These are phyloP conservation scores for Aphanomyces euteiches DNA, from an alignment of 352 stramenopile genomes.

Conservation along the genomic window DNA sequence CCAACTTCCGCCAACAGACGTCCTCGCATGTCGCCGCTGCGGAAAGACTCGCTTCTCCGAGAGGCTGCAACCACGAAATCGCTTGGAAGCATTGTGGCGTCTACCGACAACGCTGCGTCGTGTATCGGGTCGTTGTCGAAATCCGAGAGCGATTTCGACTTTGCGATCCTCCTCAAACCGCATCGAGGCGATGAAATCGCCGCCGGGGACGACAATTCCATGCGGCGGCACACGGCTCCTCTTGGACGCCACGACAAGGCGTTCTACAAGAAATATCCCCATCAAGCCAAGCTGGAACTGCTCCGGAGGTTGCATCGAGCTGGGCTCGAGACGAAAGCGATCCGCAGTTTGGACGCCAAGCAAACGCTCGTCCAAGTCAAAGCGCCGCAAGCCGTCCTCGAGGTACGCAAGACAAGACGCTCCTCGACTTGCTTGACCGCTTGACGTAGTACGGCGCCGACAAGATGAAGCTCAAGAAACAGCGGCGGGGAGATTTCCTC, in stretches of 20 bases:
- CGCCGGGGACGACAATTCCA: not conserved
- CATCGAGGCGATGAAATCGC: constrained; percentile 54
- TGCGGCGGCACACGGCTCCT: not conserved
- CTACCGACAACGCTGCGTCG: not conserved
- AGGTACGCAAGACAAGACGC: constrained; percentile 31
- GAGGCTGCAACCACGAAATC: not conserved
- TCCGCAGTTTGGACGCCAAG: constrained; percentile 68
- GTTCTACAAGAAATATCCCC: constrained; percentile 32
- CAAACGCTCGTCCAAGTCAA: constrained; percentile 77
- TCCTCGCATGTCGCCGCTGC: too few species aligned
- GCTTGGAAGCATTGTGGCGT: too few species aligned
- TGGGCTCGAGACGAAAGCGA: constrained; percentile 63
- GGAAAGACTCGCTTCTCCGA: not conserved
- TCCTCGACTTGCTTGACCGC: too few species aligned
- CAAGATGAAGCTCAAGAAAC: constrained; percentile 60
- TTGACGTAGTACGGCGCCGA: constrained; percentile 46
- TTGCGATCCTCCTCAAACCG: constrained; percentile 77
- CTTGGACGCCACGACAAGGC: constrained; percentile 1
- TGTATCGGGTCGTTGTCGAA: constrained; percentile 22
- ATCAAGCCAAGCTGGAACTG: constrained; percentile 33
- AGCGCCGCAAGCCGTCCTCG: constrained; percentile 57
- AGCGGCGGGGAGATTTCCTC: constrained; percentile 58
- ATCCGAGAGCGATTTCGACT: constrained; percentile 71
- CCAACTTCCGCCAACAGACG: too few species aligned
- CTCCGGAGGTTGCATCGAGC: constrained; percentile 54